Base-by-base conservation (phyloP, 768 basidiomycete species). In the Austroboletus festivus region DNA sequence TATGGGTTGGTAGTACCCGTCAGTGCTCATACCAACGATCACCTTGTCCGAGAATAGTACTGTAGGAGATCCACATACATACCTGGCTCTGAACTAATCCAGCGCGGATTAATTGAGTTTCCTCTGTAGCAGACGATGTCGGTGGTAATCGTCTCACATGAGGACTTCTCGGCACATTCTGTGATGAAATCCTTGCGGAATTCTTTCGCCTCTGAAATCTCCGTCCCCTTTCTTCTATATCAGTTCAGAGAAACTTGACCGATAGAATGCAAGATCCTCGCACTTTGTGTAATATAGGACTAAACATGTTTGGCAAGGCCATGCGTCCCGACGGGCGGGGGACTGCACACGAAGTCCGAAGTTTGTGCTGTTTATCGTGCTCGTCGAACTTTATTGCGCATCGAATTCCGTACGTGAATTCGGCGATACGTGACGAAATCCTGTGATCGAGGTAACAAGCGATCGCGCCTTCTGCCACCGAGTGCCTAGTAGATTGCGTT, bases 371-470 rank as follows among this genome's bases (percentile, higher is more conserved):
- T 6, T 76, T 75, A 62, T 89, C 82, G 30, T 71, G 71, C 2
- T 75, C 68, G 61, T 90, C 79, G 57, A 79, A 80, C 50, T 85
- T 81, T 16, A 86, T 77, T 18, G 89, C 69, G 59, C 81, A 89
- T 63, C 89, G 86, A 39, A 90, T 88, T 13, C 88, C 88, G 59
- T 89, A 91, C 80, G 88, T 82, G 60, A 79, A 89, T 61, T 77
- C 87, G 24, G 86, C 85, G 72, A 89, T 81, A 38, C 88, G 79
- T 21, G 88, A 85, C 5, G 85, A 85, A 47, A 91, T 88, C 56
- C 88, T 83, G 52, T 89, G 89, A 58, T 89, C 88, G 54, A 84
- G 86, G 66, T 88, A 89, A 66, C 89, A 91, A 23, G 86, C 86
- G 52, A 90, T 80, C 2, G 87, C 86, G 21, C 89, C 88, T 53